Evolutionary conservation across 192 early-diverging fungal species (phyloP).

Genomic region (Rhizophagus prolifer): DNA sequence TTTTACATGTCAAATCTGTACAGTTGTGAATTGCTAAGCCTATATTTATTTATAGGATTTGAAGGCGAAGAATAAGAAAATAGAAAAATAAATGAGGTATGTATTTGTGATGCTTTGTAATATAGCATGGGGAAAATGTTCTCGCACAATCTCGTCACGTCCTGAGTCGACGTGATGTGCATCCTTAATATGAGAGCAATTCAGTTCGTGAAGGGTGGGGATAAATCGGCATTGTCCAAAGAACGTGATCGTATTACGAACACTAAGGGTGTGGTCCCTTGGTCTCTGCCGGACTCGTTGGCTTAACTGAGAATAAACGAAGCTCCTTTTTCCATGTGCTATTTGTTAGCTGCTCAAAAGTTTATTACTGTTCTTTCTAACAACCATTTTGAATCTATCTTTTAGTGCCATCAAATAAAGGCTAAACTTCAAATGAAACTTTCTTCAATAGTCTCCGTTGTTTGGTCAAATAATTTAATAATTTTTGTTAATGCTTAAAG

Average conservation of each 20-base stretch:
- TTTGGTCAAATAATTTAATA: too few relatives aligned
- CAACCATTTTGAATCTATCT: too few relatives aligned
- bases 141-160: slow-evolving; percentile 7
- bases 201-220: neutral
- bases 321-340: too few relatives aligned
- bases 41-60: slow-evolving; percentile 13
- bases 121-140: slow-evolving; percentile 20
- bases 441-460: too few relatives aligned
- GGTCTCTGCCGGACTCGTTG: slow-evolving; percentile 22
- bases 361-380: too few relatives aligned
- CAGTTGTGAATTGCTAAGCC: neutral
- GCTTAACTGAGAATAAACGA: slow-evolving; percentile 31
- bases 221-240: slow-evolving; percentile 13
- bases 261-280: slow-evolving; percentile 17
- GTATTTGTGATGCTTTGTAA: slow-evolving; percentile 15
- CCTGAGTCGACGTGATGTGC: slow-evolving; percentile 18
- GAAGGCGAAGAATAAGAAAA: neutral
- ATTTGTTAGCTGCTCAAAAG: too few relatives aligned
- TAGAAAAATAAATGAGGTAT: neutral
- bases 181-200: slow-evolving; percentile 8
- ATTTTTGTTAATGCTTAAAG: too few relatives aligned
- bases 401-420: too few relatives aligned
- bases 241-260: neutral
- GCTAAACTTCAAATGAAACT: too few relatives aligned
- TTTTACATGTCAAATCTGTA: slow-evolving; percentile 7